phyloP scores from a whole-genome alignment of 306 rosid genomes.

The Rubus idaeus region DNA sequence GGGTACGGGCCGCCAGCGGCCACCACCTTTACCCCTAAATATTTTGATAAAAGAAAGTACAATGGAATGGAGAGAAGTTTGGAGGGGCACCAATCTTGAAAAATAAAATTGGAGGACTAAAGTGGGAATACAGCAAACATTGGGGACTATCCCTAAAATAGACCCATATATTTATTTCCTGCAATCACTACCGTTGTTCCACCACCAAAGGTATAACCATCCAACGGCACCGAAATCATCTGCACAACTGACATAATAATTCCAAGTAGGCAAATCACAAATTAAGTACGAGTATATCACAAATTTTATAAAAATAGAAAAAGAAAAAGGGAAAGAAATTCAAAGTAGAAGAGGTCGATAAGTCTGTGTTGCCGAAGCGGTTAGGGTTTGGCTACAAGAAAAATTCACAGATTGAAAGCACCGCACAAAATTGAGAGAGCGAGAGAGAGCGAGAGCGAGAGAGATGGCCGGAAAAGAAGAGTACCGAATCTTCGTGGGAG shows the following conservation, averaged over 20 bases:
- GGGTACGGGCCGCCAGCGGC: too few relatives aligned
- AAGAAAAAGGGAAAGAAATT: not conserved
- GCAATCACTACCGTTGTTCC: too few relatives aligned
- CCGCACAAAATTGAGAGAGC: not conserved
- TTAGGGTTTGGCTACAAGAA: conserved; percentile 13
- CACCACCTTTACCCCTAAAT: too few relatives aligned
- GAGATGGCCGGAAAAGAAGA: conserved; percentile 87
- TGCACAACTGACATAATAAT: too few relatives aligned
- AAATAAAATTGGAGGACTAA: not conserved
- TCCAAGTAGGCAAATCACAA: too few relatives aligned
- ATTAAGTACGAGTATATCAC: too few relatives aligned
- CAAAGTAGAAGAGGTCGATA: not conserved
- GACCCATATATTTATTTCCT: too few relatives aligned
- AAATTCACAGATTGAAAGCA: not conserved
- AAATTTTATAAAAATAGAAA: not conserved
- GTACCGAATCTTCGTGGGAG: conserved; percentile 87
- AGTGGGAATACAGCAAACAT: not conserved
- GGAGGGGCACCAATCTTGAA: not conserved
- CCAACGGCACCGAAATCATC: too few relatives aligned
- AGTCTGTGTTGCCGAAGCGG: not conserved
- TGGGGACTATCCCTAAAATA: too few relatives aligned
- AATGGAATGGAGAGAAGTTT: not conserved
- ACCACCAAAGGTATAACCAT: too few relatives aligned
- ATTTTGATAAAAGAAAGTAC: too few relatives aligned
- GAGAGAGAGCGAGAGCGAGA: not conserved